These are phyloP conservation scores for Lactarius akahatsu DNA, from an alignment of 768 basidiomycete species.

Conservation along the genomic window DNA sequence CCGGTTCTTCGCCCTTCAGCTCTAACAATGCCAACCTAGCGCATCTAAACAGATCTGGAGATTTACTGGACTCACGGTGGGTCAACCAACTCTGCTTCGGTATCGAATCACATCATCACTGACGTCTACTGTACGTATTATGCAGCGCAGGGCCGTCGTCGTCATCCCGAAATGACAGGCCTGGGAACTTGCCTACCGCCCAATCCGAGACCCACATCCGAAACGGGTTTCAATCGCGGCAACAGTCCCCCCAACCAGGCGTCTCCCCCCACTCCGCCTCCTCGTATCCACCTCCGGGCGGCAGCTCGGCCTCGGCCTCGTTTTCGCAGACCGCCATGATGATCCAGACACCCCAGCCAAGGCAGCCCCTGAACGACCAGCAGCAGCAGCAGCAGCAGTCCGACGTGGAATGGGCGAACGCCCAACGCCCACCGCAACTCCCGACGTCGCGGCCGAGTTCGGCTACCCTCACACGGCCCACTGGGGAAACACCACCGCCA, in stretches of 20 bases:
- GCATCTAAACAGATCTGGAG: constrained; percentile 26
- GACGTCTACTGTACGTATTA: background rate
- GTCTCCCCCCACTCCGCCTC: constrained; percentile 5
- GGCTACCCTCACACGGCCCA: constrained; percentile 18
- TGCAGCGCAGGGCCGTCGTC: constrained; percentile 8
- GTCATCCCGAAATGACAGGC: constrained; percentile 18
- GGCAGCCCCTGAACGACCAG: constrained; percentile 29
- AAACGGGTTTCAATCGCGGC: constrained; percentile 27
- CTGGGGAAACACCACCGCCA: constrained; percentile 25
- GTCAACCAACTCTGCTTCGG: background rate
- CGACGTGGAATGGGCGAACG: constrained; percentile 27
- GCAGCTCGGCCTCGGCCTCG: constrained; percentile 40
- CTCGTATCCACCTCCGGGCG: constrained; percentile 26
- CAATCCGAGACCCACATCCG: constrained; percentile 26
- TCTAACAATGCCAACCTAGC: constrained; percentile 34
- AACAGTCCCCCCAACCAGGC: constrained; percentile 27
- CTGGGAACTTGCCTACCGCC: constrained; percentile 13
- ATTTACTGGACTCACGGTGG: constrained; percentile 25
- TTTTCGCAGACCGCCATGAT: constrained; percentile 45
- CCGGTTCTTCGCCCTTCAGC: constrained; percentile 41
- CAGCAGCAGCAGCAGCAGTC: background rate
- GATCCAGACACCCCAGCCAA: constrained; percentile 43
- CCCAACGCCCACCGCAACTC: constrained; percentile 23
- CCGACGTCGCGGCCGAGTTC: constrained; percentile 25
- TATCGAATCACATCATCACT: background rate